Base-by-base conservation (phyloP, 495 filamentous ascomycete species). In the Coniosporium apollinis region DNA sequence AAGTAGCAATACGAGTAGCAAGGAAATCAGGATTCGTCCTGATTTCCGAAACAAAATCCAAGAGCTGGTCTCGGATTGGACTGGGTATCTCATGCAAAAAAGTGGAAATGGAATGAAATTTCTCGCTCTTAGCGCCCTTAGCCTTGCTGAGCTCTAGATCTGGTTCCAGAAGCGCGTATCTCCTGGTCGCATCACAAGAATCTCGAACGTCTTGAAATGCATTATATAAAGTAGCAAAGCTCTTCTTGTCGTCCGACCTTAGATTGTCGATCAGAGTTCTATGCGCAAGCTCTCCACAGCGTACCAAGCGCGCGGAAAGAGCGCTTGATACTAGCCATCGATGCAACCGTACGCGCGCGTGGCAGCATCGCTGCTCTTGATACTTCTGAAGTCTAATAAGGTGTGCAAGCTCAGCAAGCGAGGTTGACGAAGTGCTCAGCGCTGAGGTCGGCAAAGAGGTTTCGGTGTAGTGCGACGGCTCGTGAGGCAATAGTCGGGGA, bases 11-110 rank as follows among this genome's bases (percentile, higher is more conserved):
- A 22, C 83, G 72, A 38, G 76, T 76, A 47, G 85, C 79, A 51
- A 97, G 55, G 54, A 91, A 97, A 51, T 82, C 74, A 22, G 82
- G 70, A 48, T 91, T 82, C 19, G 77, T 80, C 46, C 89, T 72
- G 47, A 94, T 73, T 56, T 79, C 70, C 30, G 69, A 76, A 36
- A 97, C 55, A 47, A 97, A 89, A 30, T 69, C 66, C 38, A 93
- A 49, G 32, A 97, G 67, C 36, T 74, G 72, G 36, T 81, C 69
- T 47, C 82, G 68, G 24, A 79, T 72, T 33, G 76, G 70, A 26
- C 69, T 65, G 39, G 85, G 82, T 36, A 96, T 64, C 45, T 84
- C 78, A 51, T 75, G 72, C 47, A 94, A 68, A 50, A 91, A 89
- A 19, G 79, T 78, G 10, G 69, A 66, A 41, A 74, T 63, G 30